phyloP scores from a whole-genome alignment of 1,139 yeast genomes.

The Entelexis paramagnoliae region DNA sequence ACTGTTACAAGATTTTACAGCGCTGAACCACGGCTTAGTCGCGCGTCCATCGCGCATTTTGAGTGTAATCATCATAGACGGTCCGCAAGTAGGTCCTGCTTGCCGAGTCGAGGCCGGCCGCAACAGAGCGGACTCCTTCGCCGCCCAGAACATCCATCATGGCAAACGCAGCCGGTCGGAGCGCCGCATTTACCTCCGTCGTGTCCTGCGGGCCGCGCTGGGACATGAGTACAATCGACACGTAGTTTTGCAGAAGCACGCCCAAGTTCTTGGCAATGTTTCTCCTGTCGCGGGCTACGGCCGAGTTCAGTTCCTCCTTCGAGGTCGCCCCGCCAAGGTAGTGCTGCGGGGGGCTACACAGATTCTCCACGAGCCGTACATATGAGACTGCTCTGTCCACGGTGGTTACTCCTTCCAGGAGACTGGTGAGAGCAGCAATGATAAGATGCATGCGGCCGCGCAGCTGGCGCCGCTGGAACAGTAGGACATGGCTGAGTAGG shows the following conservation, averaged over 20 bases:
- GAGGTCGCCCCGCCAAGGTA: conserved; percentile 23
- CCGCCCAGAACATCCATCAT: conserved; percentile 62
- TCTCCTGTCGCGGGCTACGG: conserved; percentile 45
- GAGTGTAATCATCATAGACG: conserved; percentile 61
- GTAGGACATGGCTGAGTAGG: conserved; percentile 34
- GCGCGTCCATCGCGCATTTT: conserved; percentile 76
- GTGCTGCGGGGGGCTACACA: conserved; percentile 57
- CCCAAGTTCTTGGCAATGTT: conserved; percentile 56
- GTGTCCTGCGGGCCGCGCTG: conserved; percentile 37
- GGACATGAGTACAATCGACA: conserved; percentile 42
- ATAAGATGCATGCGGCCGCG: conserved; percentile 65
- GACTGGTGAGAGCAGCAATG: conserved; percentile 39
- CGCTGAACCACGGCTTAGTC: no score
- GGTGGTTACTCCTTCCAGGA: conserved; percentile 34
- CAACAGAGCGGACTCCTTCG: conserved; percentile 55
- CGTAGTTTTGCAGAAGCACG: conserved; percentile 44
- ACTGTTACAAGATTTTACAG: no score
- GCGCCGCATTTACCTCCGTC: conserved; percentile 38
- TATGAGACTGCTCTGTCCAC: conserved; percentile 36
- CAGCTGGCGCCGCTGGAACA: conserved; percentile 61
- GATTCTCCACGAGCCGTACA: conserved; percentile 51
- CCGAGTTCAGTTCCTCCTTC: conserved; percentile 41
- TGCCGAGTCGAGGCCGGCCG: conserved; percentile 56
- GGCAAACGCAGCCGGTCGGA: conserved; percentile 49
- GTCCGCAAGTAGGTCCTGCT: conserved; percentile 60